Conservation (phyloP, 1,284 basidiomycete genomes). For the Baeospora myosura region DNA sequence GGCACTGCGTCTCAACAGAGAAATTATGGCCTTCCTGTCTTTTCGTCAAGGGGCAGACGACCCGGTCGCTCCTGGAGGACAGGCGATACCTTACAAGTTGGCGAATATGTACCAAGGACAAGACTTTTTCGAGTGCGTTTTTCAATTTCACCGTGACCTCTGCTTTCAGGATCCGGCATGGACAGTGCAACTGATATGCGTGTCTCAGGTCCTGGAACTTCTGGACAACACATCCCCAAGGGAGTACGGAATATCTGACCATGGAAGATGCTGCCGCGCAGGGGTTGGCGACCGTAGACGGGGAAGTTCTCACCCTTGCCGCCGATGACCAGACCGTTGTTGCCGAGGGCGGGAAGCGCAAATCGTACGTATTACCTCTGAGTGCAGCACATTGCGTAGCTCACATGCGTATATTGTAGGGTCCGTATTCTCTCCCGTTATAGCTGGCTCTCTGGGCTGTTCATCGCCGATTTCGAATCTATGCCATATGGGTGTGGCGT, state of each 20-base stretch:
- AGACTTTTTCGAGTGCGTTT: slow-evolving; percentile 29
- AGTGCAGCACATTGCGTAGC: slow-evolving; percentile 1
- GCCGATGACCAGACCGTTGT: slow-evolving; percentile 55
- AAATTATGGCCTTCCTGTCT: too few species aligned
- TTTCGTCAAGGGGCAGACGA: too few species aligned
- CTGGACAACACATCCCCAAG: slow-evolving; percentile 49
- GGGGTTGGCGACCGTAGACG: slow-evolving; percentile 50
- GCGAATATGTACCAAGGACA: slow-evolving; percentile 28
- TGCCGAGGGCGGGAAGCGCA: slow-evolving; percentile 44
- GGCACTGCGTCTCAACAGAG: too few species aligned
- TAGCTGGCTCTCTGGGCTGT: slow-evolving; percentile 60
- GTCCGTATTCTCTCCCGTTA: slow-evolving; percentile 69
- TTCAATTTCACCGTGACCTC: background rate
- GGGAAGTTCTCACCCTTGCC: slow-evolving; percentile 48
- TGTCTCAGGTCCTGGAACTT: slow-evolving; percentile 50
- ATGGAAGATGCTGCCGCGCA: slow-evolving; percentile 37
- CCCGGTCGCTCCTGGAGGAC: too few species aligned
- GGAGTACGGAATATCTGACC: slow-evolving; percentile 50
- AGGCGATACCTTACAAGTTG: slow-evolving; percentile 25
- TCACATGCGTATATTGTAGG: slow-evolving; percentile 24
- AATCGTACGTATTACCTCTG: slow-evolving; percentile 43
- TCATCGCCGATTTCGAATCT: slow-evolving; percentile 69
- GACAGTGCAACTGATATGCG: background rate
- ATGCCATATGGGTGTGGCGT: slow-evolving; percentile 78
- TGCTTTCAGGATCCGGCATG: background rate